These are phyloP conservation scores for Diplodia mutila DNA, from an alignment of 2,329 filamentous ascomycete species.

Conservation along the genomic window DNA sequence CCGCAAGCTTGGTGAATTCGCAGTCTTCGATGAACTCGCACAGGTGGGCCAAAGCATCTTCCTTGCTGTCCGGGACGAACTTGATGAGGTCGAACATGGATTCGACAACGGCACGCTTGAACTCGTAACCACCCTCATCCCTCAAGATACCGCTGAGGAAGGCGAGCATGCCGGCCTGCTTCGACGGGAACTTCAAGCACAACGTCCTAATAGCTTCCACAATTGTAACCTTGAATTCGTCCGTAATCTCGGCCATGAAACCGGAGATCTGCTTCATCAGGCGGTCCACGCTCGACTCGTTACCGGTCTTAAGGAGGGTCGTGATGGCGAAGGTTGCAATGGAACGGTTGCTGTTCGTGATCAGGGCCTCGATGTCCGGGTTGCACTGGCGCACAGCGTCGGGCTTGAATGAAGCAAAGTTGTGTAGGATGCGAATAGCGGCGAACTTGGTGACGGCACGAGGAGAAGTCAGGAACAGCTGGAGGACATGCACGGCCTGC, in stretches of 20 bases:
- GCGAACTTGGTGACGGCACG: conserved; percentile 97
- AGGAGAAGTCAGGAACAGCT: conserved; percentile 95
- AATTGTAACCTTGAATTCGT: conserved; percentile 99
- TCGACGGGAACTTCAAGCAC: conserved; percentile 96
- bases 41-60: conserved; percentile 85
- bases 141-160: conserved; percentile 97
- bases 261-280: conserved; percentile 98
- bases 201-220: conserved; percentile 96
- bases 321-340: conserved; percentile 99
- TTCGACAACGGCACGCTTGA: conserved; percentile 96
- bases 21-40: conserved; percentile 99
- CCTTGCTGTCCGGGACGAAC: conserved; percentile 87
- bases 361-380: conserved; percentile 93
- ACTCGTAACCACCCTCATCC: conserved; percentile 97
- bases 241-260: conserved; percentile 98
- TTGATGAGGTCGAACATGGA: conserved; percentile 99
- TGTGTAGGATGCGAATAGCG: conserved; percentile 92
- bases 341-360: conserved; percentile 94
- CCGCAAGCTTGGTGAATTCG: conserved; percentile 97
- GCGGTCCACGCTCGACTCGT: conserved; percentile 94
- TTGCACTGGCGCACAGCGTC: conserved; percentile 91
- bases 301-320: conserved; percentile 95
- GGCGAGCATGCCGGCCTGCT: conserved; percentile 95
- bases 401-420: conserved; percentile 95
- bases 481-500: conserved; percentile 91